Evolutionary conservation across 768 basidiomycete species (phyloP).

Genomic region (Rhizopogon sp.): DNA sequence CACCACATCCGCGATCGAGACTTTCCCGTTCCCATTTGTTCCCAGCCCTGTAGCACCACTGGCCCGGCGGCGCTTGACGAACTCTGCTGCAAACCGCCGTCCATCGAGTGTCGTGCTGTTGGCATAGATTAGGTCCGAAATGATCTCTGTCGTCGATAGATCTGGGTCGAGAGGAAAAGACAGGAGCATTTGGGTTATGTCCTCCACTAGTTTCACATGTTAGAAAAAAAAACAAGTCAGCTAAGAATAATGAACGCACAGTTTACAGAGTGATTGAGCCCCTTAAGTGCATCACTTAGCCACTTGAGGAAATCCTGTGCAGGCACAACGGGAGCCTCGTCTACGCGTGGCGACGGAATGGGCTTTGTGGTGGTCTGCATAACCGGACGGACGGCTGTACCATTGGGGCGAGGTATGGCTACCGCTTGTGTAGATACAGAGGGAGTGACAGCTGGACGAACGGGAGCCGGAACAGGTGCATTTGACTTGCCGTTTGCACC

Average conservation of each 20-base stretch:
- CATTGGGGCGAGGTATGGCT: constrained; percentile 32
- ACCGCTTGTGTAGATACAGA: constrained; percentile 25
- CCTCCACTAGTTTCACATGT: constrained; percentile 62
- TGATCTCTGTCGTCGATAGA: constrained; percentile 79
- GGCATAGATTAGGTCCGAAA: constrained; percentile 91
- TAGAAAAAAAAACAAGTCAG: not conserved
- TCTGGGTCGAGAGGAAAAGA: constrained; percentile 91
- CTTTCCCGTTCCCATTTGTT: constrained; percentile 38
- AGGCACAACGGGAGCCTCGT: constrained; percentile 63
- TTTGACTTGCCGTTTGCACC: constrained; percentile 68
- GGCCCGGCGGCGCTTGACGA: constrained; percentile 78
- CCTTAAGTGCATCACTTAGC: constrained; percentile 82
- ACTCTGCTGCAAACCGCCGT: constrained; percentile 90
- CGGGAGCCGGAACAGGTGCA: constrained; percentile 20
- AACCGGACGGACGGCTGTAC: constrained; percentile 32
- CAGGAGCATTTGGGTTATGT: constrained; percentile 92
- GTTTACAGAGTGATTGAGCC: constrained; percentile 52
- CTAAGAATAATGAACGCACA: constrained; percentile 31
- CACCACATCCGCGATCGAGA: constrained; percentile 86
- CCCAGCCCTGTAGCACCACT: constrained; percentile 51
- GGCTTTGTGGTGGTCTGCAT: constrained; percentile 28
- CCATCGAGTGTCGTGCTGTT: constrained; percentile 95
- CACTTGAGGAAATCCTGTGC: constrained; percentile 92
- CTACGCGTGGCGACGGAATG: constrained; percentile 37
- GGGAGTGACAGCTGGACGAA: constrained; percentile 30